Evolutionary conservation across 225 moss, liverwort and hornwort species (phyloP).

Genomic region (Takakia lepidozioides): DNA sequence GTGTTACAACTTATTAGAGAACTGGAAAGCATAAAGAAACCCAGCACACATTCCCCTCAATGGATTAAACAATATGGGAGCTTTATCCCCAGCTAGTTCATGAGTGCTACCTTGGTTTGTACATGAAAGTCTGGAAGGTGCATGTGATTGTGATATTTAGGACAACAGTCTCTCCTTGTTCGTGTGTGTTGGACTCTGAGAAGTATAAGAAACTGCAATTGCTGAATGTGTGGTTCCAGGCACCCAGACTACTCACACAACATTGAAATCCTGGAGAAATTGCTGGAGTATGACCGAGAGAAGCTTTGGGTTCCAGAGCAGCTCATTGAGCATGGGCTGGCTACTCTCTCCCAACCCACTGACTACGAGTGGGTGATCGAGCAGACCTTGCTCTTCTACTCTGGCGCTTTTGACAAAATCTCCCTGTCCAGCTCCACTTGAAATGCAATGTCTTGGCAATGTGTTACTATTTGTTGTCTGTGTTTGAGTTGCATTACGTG

Average conservation of each 20-base stretch:
- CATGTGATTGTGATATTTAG: too few relatives aligned
- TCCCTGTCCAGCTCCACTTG: not conserved
- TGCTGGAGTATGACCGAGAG: constrained; percentile 77
- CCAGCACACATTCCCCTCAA: too few relatives aligned
- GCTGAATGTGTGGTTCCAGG: constrained; percentile 20
- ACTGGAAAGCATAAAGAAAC: too few relatives aligned
- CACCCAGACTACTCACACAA: constrained; percentile 90
- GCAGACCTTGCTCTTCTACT: constrained; percentile 70
- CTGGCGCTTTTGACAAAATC: constrained; percentile 31
- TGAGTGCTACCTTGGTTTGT: too few relatives aligned
- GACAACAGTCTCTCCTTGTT: too few relatives aligned
- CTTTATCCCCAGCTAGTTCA: too few relatives aligned
- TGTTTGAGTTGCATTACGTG: too few relatives aligned
- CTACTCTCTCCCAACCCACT: constrained; percentile 47
- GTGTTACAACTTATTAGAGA: too few relatives aligned
- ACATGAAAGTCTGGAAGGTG: too few relatives aligned
- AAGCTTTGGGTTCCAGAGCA: constrained; percentile 89
- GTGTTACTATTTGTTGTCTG: too few relatives aligned
- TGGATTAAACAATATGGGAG: too few relatives aligned
- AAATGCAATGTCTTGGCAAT: too few relatives aligned
- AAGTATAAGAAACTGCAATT: not conserved
- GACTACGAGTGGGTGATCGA: constrained; percentile 86
- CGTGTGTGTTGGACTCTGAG: not conserved
- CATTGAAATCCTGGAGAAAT: constrained; percentile 51
- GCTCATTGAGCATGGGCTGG: constrained; percentile 72